Evolutionary conservation across 345 rosid genomes (phyloP), one percentile per base, ranked within the genome.

Genomic region (Noccaea bulbosa): DNA sequence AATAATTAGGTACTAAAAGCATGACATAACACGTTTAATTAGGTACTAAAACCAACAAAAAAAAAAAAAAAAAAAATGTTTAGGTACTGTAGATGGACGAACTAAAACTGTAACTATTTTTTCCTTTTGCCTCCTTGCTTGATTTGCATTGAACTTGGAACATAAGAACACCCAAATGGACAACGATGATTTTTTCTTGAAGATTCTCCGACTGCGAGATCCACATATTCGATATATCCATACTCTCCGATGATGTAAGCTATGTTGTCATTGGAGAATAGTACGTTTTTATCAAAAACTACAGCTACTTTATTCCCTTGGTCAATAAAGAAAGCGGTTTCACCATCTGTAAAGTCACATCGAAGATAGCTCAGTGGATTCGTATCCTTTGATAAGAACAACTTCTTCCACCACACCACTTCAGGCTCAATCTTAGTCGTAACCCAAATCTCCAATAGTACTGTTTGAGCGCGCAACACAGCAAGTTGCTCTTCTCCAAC

Each of bases 401-500:
- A 4, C 55, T 47, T 63, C 34, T 8, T 47, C 68, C 68, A 47
- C 7, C 3, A 34, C 15, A 34, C 68, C 20, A 17, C 12, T 17
- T 47, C 1, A 2, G 68, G 56, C 2, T 63, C 68, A 63, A 47
- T 63, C 33, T 34, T 63, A 35, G 17, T 17, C 11, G 68, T 63
- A 47, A 63, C 45, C 33, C 55, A 63, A 4, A 63, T 17, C 56
- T 64, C 57, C 56, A 35, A 0, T 1, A 0, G 0, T 8, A 16
- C 2, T 33, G 4, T 34, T 32, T 20, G 4, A 11, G 3, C 2
- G 4, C 17, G 34, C 17, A 64, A 64, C 8, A 48, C 56, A 8
- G 22, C 46, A 35, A 64, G 56, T 38, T 64, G 69, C 69, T 64
- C 46, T 1, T 63, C 68, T 47, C 55, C 35, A 46, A 63, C 55